These are phyloP conservation scores for Vickermania ingenoplastis DNA, from an alignment of 208 protist species.

Conservation along the genomic window DNA sequence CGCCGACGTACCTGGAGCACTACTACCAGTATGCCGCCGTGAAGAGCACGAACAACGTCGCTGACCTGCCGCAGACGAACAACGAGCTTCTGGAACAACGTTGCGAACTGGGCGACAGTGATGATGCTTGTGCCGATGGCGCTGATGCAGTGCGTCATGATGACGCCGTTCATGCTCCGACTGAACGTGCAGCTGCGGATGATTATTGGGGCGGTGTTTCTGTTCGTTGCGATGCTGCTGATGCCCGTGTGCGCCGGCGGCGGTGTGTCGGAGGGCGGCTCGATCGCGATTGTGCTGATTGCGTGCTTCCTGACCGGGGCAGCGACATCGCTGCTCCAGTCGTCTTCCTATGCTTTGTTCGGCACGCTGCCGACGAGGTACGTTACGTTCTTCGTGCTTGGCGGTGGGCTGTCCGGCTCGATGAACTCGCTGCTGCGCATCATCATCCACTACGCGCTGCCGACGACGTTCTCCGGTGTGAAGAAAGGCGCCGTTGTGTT, in stretches of 20 bases:
- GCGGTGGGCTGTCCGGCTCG: slow-evolving; percentile 27
- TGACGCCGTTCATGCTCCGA: slow-evolving; percentile 22
- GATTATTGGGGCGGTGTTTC: slow-evolving; percentile 14
- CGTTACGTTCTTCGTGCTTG: slow-evolving; percentile 28
- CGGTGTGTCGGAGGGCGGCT: slow-evolving; percentile 14
- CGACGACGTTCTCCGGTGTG: slow-evolving; percentile 23
- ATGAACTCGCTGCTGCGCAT: slow-evolving; percentile 34
- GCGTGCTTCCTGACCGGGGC: slow-evolving; percentile 17
- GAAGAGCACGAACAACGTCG: slow-evolving; percentile 27
- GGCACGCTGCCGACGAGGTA: slow-evolving; percentile 22
- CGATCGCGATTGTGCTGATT: slow-evolving; percentile 24
- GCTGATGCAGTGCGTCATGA: slow-evolving; percentile 20
- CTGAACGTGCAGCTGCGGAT: slow-evolving; percentile 27
- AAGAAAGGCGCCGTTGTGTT: slow-evolving; percentile 36
- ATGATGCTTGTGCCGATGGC: slow-evolving; percentile 35
- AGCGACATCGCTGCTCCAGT: slow-evolving; percentile 19
- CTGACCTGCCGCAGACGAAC: slow-evolving; percentile 15
- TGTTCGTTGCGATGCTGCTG: slow-evolving; percentile 21
- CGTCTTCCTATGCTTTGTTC: slow-evolving; percentile 23
- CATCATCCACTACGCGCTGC: slow-evolving; percentile 22
- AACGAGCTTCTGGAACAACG: slow-evolving; percentile 23
- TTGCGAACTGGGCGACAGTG: slow-evolving; percentile 29
- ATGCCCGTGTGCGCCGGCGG: slow-evolving; percentile 23
- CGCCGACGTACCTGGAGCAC: slow-evolving; percentile 32
- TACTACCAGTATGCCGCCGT: slow-evolving; percentile 36